phyloP scores from a whole-genome alignment of 2,329 filamentous ascomycete species.

The Zarea fungicola region DNA sequence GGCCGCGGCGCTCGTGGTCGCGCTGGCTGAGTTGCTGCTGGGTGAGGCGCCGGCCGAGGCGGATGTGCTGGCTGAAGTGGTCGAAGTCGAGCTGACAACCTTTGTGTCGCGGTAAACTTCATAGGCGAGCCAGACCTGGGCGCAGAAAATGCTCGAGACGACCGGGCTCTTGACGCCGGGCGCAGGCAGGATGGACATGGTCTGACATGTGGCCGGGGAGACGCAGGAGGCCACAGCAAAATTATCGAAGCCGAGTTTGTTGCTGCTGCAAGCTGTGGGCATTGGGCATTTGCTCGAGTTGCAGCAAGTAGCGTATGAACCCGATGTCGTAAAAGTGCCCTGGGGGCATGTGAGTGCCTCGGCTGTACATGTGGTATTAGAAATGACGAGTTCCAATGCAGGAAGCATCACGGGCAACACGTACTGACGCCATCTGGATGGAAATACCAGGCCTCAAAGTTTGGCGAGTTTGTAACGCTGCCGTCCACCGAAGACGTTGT shows the following conservation, averaged over 20 bases:
- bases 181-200: slow-evolving; percentile 9
- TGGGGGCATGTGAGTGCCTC: slow-evolving; percentile 8
- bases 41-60: slow-evolving; percentile 5
- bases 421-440: slow-evolving; percentile 9
- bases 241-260: slow-evolving; percentile 9
- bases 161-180: slow-evolving; percentile 4
- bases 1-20: not conserved
- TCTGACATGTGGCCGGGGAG: slow-evolving; percentile 1
- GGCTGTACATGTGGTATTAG: not conserved
- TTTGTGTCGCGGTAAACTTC: slow-evolving; percentile 10
- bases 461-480: slow-evolving; percentile 5
- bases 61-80: not conserved
- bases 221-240: slow-evolving; percentile 3
- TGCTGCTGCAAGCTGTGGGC: slow-evolving; percentile 4
- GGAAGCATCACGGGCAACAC: not conserved
- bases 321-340: slow-evolving; percentile 8
- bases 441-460: slow-evolving; percentile 11
- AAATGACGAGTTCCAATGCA: not conserved
- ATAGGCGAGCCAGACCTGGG: slow-evolving; percentile 7
- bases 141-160: slow-evolving; percentile 12
- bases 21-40: slow-evolving; percentile 4
- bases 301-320: slow-evolving; percentile 4
- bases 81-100: not conserved
- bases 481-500: not conserved
- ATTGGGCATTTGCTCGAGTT: slow-evolving; percentile 7